These are phyloP conservation scores for Chalara sp. DNA, from an alignment of 2,329 filamentous ascomycete genomes.

Conservation along the genomic window DNA sequence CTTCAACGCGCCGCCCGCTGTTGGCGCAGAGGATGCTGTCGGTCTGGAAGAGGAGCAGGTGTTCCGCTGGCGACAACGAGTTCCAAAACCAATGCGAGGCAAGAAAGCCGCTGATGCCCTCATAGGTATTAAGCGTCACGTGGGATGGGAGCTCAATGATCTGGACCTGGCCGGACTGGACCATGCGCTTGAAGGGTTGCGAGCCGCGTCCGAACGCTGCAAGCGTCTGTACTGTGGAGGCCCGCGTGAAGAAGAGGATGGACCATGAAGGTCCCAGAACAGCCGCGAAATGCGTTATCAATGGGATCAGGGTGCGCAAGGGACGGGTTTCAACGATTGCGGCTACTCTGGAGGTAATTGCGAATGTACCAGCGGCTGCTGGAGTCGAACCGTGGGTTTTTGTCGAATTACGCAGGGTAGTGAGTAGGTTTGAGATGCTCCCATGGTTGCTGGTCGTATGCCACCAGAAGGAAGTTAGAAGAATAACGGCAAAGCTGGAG, in stretches of 20 bases:
- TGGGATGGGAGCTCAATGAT: constrained; percentile 29
- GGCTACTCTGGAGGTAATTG: constrained; percentile 16
- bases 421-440: not conserved
- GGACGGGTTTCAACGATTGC: constrained; percentile 28
- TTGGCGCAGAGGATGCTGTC: constrained; percentile 49
- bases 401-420: not conserved
- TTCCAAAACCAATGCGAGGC: constrained; percentile 45
- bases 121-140: constrained; percentile 24
- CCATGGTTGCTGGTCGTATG: not conserved
- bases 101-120: constrained; percentile 30
- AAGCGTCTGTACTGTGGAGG: constrained; percentile 2
- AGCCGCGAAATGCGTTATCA: constrained; percentile 30
- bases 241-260: constrained; percentile 31
- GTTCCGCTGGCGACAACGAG: constrained; percentile 41
- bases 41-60: constrained; percentile 46
- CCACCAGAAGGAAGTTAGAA: not conserved
- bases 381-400: not conserved
- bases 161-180: constrained; percentile 24
- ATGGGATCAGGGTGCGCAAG: constrained; percentile 23
- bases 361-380: not conserved
- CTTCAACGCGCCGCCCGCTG: constrained; percentile 10
- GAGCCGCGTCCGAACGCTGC: constrained; percentile 13
- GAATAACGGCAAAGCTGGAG: not conserved
- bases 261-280: constrained; percentile 36
- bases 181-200: constrained; percentile 28